Percentiles rank a stretch among this genome's conserved stretches.
These are phyloP conservation scores for Mucor sp. DNA, from an alignment of 371 early-diverging fungal genomes.

Conservation along the genomic window DNA sequence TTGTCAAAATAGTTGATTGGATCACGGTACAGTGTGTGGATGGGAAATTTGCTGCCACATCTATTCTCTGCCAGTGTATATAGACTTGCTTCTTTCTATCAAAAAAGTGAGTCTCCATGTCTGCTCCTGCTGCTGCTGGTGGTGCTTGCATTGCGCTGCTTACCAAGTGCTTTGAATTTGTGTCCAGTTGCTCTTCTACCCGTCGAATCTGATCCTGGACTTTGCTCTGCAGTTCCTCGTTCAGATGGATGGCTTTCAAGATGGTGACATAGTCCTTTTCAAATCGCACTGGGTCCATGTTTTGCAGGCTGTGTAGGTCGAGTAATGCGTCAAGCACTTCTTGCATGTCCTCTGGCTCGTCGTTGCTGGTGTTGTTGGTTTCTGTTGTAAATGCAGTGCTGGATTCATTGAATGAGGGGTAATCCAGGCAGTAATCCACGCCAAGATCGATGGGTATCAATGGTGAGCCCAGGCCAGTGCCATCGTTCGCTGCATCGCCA, in stretches of 20 bases:
- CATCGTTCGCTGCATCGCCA: neutral
- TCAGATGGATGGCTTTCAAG: constrained; percentile 22
- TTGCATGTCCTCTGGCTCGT: constrained; percentile 4
- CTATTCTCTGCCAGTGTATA: neutral
- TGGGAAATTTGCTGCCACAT: neutral
- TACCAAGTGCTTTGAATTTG: constrained; percentile 20
- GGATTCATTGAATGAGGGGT: neutral
- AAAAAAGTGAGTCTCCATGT: neutral
- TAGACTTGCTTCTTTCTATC: neutral
- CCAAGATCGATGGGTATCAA: neutral
- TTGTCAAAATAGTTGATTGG: constrained; percentile 11
- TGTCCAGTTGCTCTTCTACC: constrained; percentile 18
- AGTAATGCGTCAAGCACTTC: constrained; percentile 10
- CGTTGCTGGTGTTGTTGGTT: neutral
- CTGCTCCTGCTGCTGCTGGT: neutral
- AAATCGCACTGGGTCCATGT: neutral
- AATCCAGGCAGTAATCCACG: neutral
- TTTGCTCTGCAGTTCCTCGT: constrained; percentile 21
- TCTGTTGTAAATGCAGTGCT: neutral
- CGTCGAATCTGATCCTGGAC: constrained; percentile 15
- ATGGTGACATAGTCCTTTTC: constrained; percentile 6
- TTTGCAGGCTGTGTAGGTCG: neutral
- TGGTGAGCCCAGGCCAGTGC: neutral
- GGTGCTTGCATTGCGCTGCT: neutral
- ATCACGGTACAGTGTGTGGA: constrained; percentile 8